phyloP scores from a whole-genome alignment of 805 yeast species.

The Candida bentonensis region DNA sequence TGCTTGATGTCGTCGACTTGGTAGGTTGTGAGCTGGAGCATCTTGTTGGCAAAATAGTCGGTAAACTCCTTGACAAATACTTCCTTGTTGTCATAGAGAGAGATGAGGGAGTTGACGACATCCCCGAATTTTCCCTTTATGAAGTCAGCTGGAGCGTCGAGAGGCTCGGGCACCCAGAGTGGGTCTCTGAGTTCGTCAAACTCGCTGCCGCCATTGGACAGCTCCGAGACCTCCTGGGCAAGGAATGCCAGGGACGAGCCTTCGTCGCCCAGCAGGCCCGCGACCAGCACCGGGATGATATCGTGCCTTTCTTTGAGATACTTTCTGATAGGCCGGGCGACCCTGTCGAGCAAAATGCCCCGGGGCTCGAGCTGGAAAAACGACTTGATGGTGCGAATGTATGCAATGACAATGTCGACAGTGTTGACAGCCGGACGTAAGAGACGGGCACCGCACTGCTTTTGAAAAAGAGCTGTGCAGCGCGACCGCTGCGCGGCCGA shows the following conservation, averaged over 20 bases:
- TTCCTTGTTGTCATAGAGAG: slow-evolving; percentile 58
- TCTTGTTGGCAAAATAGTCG: slow-evolving; percentile 39
- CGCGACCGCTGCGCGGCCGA: slow-evolving; percentile 35
- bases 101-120: slow-evolving; percentile 53
- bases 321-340: slow-evolving; percentile 58
- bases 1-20: slow-evolving; percentile 23
- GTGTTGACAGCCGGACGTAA: slow-evolving; percentile 79
- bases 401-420: slow-evolving; percentile 50
- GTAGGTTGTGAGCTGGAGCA: slow-evolving; percentile 27
- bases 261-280: slow-evolving; percentile 45
- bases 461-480: slow-evolving; percentile 37
- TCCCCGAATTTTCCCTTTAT: slow-evolving; percentile 43
- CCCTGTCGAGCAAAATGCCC: slow-evolving; percentile 69
- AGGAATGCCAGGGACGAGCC: slow-evolving; percentile 35
- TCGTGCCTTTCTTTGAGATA: slow-evolving; percentile 65
- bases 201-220: slow-evolving; percentile 5
- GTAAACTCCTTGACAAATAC: slow-evolving; percentile 54
- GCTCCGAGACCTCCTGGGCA: slow-evolving; percentile 33
- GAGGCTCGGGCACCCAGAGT: slow-evolving; percentile 74
- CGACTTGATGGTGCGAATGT: slow-evolving; percentile 56
- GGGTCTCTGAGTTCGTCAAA: slow-evolving; percentile 33
- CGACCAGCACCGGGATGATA: slow-evolving; percentile 52
- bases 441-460: slow-evolving; percentile 30
- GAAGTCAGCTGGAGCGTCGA: slow-evolving; percentile 83
- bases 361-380: slow-evolving; percentile 72